Evolutionary conservation across 2,329 filamentous ascomycete genomes (phyloP), one percentile per base, ranked within the genome.

Genomic region (Monosporascus sp.): DNA sequence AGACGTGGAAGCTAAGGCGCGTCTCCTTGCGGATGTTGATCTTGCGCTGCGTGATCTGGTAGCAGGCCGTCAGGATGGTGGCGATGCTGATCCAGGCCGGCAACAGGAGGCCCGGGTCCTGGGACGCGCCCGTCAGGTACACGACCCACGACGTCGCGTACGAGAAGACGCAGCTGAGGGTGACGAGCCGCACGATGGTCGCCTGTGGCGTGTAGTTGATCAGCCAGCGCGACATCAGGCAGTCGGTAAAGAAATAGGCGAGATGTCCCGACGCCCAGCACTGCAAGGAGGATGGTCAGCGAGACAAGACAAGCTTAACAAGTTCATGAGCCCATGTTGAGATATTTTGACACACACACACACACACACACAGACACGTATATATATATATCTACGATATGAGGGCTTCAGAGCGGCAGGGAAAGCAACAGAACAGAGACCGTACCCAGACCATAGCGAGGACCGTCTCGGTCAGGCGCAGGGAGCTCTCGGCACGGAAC

Each of bases 141-240:
- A 91, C 81, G 26, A 88, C 82, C 73, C 84, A 86, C 50, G 86
- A 87, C 24, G 87, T 90, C 48, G 88, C 76, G 70, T 90, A 91
- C 58, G 86, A 85, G 66, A 91, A 90, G 56, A 89, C 78, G 52
- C 83, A 84, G 67, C 86, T 88, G 57, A 88, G 87, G 55, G 87
- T 87, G 49, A 90, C 77, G 45, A 94, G 85, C 49, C 90, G 88
- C 54, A 94, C 85, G 56, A 92, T 83, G 47, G 90, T 91, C 49
- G 89, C 90, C 69, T 85, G 82, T 2, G 90, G 88, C 16, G 89
- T 91, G 73, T 93, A 94, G 69, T 91, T 87, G 61, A 93, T 79
- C 63, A 94, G 85, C 90, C 88, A 92, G 72, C 89, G 78, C 57
- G 87, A 91, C 88, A 92, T 91, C 64, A 92, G 81, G 70, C 88